Conservation (phyloP, 2,329 filamentous ascomycete genomes). For the Ophidiomyces ophidiicola region DNA sequence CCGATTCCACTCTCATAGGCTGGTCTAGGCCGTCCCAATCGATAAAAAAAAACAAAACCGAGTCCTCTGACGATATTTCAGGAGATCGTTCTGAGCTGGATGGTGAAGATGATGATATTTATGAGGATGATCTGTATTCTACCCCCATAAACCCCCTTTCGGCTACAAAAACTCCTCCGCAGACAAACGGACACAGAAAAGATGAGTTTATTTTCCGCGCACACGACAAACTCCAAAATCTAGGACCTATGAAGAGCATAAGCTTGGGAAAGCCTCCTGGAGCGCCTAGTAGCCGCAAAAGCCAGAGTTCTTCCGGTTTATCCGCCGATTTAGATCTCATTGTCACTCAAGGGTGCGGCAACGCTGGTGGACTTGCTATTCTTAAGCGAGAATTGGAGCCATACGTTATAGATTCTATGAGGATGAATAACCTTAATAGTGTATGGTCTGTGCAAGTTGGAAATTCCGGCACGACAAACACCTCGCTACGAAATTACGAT, state of each 20-base stretch:
- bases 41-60: constrained; percentile 43
- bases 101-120: constrained; percentile 47
- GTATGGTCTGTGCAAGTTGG: constrained; percentile 63
- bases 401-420: constrained; percentile 54
- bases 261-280: constrained; percentile 51
- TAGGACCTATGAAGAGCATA: constrained; percentile 67
- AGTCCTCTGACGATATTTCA: constrained; percentile 31
- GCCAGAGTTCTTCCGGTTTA: neutral
- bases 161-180: constrained; percentile 13
- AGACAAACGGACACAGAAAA: constrained; percentile 18
- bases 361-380: constrained; percentile 57
- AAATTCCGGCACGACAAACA: constrained; percentile 37
- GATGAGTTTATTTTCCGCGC: constrained; percentile 60
- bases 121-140: constrained; percentile 42
- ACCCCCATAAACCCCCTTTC: constrained; percentile 18
- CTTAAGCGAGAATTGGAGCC: constrained; percentile 69
- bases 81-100: constrained; percentile 25
- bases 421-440: constrained; percentile 59
- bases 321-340: constrained; percentile 37
- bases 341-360: constrained; percentile 42
- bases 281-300: constrained; percentile 3
- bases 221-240: constrained; percentile 63
- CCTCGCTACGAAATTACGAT: constrained; percentile 47
- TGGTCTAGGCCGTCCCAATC: constrained; percentile 59
- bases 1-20: constrained; percentile 68